A percentile compares a stretch with the other conserved stretches of the same genome.
These are phyloP conservation scores for Psilocybe mexicana DNA, from an alignment of 1,284 basidiomycete genomes.

Conservation along the genomic window DNA sequence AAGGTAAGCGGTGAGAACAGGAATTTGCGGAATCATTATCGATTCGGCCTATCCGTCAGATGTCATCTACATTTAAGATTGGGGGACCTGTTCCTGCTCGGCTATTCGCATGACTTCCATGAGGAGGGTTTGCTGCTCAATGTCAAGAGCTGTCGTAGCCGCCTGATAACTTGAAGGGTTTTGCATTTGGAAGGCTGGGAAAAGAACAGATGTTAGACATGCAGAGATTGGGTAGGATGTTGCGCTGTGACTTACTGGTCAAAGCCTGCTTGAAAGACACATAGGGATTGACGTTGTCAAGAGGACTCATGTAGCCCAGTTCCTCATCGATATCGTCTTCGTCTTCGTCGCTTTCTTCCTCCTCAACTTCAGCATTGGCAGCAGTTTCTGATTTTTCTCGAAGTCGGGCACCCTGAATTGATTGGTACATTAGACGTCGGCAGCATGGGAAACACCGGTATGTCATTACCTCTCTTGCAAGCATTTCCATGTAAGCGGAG, in stretches of 20 bases:
- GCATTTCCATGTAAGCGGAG: conserved; percentile 78
- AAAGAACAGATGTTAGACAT: conserved; percentile 4
- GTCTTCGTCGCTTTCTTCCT: conserved; percentile 51
- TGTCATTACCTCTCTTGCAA: conserved; percentile 69
- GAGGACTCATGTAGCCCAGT: conserved; percentile 75
- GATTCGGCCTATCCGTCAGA: conserved; percentile 3
- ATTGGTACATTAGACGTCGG: conserved; percentile 9
- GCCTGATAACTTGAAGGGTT: conserved; percentile 66
- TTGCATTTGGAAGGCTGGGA: conserved; percentile 70
- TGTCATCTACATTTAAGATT: conserved; percentile 19
- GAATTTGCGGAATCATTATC: background rate
- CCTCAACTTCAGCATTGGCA: conserved; percentile 35
- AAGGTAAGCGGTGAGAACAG: conserved; percentile 9
- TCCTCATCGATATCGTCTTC: conserved; percentile 74
- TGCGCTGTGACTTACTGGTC: conserved; percentile 45
- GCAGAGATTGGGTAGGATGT: background rate
- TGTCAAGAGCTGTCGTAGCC: conserved; percentile 65
- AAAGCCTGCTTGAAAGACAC: conserved; percentile 72
- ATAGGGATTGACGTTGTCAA: conserved; percentile 75
- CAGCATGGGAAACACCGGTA: conserved; percentile 11
- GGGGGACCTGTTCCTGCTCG: conserved; percentile 33
- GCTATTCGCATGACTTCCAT: conserved; percentile 81
- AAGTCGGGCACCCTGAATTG: conserved; percentile 62
- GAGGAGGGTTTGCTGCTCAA: conserved; percentile 74
- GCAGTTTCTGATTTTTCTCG: conserved; percentile 49